Evolutionary conservation across 2,329 filamentous ascomycete species (phyloP).

Genomic region (Pseudogymnoascus sp.): DNA sequence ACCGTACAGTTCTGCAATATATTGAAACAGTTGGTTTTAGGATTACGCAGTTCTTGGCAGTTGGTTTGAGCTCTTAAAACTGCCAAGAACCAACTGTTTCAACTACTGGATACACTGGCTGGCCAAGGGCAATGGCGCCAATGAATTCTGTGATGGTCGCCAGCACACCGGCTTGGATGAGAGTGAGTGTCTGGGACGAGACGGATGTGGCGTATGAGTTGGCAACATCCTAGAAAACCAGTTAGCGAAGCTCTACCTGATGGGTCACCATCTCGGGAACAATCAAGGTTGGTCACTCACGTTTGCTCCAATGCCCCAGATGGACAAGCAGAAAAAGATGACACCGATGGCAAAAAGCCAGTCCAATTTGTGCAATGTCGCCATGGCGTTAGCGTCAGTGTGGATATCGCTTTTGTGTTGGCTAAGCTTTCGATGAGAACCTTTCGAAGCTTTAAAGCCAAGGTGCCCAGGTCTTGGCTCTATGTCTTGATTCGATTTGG

Average conservation of each 20-base stretch:
- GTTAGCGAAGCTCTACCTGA: neutral
- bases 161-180: conserved; percentile 61
- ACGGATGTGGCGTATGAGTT: conserved; percentile 78
- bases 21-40: too few species aligned
- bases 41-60: too few species aligned
- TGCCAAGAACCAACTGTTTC: too few species aligned
- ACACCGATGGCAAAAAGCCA: conserved; percentile 46
- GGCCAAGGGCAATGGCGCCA: conserved; percentile 60
- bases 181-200: conserved; percentile 66
- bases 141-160: conserved; percentile 61
- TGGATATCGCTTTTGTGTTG: too few species aligned
- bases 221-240: conserved; percentile 61
- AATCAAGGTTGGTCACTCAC: neutral
- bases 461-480: neutral
- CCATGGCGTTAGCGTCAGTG: neutral
- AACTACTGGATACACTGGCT: too few species aligned
- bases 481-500: too few species aligned
- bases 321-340: conserved; percentile 50
- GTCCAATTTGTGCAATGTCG: neutral
- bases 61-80: too few species aligned
- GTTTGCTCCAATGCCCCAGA: conserved; percentile 49
- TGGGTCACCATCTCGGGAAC: neutral
- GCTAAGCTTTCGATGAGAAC: neutral
- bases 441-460: neutral
- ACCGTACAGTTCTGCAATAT: too few species aligned